Evolutionary conservation across 2,329 filamentous ascomycete genomes (phyloP).

Genomic region (Penicillium olsonii): DNA sequence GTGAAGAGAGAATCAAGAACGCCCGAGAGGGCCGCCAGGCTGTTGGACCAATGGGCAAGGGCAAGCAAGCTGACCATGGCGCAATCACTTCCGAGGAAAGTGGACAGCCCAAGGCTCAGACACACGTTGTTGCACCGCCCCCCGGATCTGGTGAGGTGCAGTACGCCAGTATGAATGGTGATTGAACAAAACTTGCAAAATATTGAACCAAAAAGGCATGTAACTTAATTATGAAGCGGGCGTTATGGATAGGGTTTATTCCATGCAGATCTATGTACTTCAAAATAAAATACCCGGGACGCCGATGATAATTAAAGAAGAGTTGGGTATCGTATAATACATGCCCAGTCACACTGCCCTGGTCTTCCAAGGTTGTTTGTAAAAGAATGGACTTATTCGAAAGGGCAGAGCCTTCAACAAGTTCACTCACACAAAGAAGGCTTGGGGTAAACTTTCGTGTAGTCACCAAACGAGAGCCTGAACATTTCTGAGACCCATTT

Average conservation of each 20-base stretch:
- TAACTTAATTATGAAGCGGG: conserved; percentile 35
- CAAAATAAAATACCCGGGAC: conserved; percentile 35
- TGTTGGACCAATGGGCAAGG: conserved; percentile 50
- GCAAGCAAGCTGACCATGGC: conserved; percentile 36
- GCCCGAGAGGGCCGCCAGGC: conserved; percentile 72
- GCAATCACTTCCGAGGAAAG: conserved; percentile 44
- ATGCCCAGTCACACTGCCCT: conserved; percentile 17
- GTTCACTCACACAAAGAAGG: background rate
- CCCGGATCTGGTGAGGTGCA: conserved; percentile 76
- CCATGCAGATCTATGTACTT: conserved; percentile 29
- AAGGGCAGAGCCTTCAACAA: background rate
- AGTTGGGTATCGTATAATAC: conserved; percentile 44
- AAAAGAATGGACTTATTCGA: background rate
- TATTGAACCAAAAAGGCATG: conserved; percentile 29
- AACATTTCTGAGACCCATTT: background rate
- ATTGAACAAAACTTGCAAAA: conserved; percentile 53
- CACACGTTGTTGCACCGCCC: conserved; percentile 67
- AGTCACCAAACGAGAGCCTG: background rate
- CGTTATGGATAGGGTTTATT: conserved; percentile 32
- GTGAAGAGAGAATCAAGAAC: conserved; percentile 78
- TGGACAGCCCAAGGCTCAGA: conserved; percentile 39
- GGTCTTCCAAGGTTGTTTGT: background rate
- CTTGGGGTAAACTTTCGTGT: background rate
- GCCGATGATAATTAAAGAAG: conserved; percentile 35
- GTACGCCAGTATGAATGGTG: conserved; percentile 83